Conservation (phyloP, 176 grass and related monocot genomes). For the Raddia distichophylla region DNA sequence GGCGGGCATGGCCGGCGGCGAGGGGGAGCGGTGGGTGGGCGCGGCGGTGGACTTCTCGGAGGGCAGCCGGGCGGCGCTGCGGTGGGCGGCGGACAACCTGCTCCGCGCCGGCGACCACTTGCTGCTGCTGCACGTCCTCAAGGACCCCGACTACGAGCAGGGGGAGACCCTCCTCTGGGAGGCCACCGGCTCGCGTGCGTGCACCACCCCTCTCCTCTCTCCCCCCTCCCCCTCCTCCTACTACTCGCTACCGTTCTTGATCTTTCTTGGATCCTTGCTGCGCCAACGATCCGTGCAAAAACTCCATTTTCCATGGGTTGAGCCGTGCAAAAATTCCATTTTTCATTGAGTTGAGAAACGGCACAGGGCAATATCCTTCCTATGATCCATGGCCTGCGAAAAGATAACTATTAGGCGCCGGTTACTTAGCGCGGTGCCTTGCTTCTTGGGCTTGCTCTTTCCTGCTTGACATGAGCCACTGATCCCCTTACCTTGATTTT, state of each 20-base stretch:
- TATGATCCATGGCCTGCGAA: background rate
- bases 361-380: background rate
- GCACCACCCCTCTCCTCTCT: too few relatives aligned
- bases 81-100: constrained; percentile 74
- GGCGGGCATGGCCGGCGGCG: constrained; percentile 36
- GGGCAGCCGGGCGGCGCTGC: constrained; percentile 65
- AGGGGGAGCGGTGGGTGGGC: constrained; percentile 56
- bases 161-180: constrained; percentile 85
- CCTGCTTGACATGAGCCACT: background rate
- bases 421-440: background rate
- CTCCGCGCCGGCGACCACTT: constrained; percentile 69
- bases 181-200: constrained; percentile 62
- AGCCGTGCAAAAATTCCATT: background rate
- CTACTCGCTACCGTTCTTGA: background rate
- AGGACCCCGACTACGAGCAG: constrained; percentile 71
- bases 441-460: background rate
- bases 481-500: background rate
- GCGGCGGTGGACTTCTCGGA: constrained; percentile 75
- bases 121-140: constrained; percentile 64
- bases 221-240: too few relatives aligned
- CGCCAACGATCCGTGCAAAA: constrained; percentile 2
- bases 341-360: background rate
- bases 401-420: background rate
- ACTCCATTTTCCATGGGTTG: background rate
- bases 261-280: background rate